phyloP scores from a whole-genome alignment of 225 moss, liverwort and hornwort genomes.

The Ulota crispa region DNA sequence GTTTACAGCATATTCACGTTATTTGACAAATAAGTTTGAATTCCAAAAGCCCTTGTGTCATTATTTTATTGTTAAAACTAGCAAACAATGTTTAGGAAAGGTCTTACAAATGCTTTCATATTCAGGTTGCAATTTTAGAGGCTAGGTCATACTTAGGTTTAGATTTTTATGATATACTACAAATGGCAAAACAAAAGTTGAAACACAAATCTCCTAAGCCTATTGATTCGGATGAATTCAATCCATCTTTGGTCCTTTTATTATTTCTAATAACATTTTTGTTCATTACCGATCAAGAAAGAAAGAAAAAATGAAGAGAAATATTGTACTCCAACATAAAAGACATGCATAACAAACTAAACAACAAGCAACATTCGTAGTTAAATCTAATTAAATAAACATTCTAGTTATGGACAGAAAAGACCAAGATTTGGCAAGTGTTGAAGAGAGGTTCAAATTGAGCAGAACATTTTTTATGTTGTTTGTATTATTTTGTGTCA shows the following conservation, averaged over 20 bases:
- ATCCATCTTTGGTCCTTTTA: slow-evolving; percentile 19
- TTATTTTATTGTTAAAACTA: no score
- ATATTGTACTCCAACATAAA: rapidly evolving
- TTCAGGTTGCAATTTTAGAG: rapidly evolving
- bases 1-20: neutral
- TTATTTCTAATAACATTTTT: slow-evolving; percentile 31
- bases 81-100: neutral
- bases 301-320: neutral
- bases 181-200: slow-evolving; percentile 27
- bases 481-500: slow-evolving; percentile 11
- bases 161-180: neutral
- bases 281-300: slow-evolving; percentile 25
- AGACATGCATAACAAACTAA: rapidly evolving
- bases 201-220: slow-evolving; percentile 17
- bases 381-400: no score
- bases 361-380: neutral
- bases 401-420: neutral
- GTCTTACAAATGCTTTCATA: rapidly evolving
- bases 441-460: neutral
- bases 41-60: neutral
- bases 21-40: neutral
- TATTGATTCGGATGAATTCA: slow-evolving; percentile 10
- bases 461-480: neutral
- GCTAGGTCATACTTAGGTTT: neutral
- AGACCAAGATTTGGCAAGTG: neutral